phyloP scores from a whole-genome alignment of 495 filamentous ascomycete species.

The Penicillium diatomitis region DNA sequence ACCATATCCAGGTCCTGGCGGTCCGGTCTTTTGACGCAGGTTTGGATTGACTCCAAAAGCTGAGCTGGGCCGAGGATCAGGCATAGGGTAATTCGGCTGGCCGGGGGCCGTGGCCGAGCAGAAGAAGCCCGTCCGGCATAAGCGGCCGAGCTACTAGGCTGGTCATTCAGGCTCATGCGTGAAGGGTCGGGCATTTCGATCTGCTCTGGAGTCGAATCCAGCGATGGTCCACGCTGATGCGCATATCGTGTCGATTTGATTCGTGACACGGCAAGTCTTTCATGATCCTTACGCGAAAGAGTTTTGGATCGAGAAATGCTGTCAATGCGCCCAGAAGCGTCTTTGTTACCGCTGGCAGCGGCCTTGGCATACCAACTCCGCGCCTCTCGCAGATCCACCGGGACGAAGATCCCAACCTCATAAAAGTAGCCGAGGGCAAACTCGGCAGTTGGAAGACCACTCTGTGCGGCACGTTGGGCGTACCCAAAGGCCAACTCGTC shows the following conservation, averaged over 20 bases:
- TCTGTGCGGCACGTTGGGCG: constrained; percentile 73
- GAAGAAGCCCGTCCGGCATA: constrained; percentile 32
- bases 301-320: constrained; percentile 79
- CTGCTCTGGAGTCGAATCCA: constrained; percentile 46
- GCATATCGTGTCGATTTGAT: constrained; percentile 86
- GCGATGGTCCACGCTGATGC: constrained; percentile 52
- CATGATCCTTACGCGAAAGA: constrained; percentile 83
- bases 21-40: constrained; percentile 34
- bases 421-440: constrained; percentile 97
- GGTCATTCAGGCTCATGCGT: constrained; percentile 33
- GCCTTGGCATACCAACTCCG: constrained; percentile 86
- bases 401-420: constrained; percentile 87
- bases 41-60: constrained; percentile 57
- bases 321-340: constrained; percentile 73
- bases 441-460: constrained; percentile 79
- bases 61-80: constrained; percentile 49
- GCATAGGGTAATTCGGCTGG: constrained; percentile 48
- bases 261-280: constrained; percentile 76
- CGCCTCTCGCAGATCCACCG: constrained; percentile 72
- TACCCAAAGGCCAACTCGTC: constrained; percentile 88
- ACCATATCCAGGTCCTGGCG: constrained; percentile 17
- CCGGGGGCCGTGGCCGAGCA: constrained; percentile 47
- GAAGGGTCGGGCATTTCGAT: constrained; percentile 68
- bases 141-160: constrained; percentile 30
- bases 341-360: constrained; percentile 83